Evolutionary conservation across 371 early-diverging fungal species (phyloP).

Genomic region (Rhizopus microsporus): DNA sequence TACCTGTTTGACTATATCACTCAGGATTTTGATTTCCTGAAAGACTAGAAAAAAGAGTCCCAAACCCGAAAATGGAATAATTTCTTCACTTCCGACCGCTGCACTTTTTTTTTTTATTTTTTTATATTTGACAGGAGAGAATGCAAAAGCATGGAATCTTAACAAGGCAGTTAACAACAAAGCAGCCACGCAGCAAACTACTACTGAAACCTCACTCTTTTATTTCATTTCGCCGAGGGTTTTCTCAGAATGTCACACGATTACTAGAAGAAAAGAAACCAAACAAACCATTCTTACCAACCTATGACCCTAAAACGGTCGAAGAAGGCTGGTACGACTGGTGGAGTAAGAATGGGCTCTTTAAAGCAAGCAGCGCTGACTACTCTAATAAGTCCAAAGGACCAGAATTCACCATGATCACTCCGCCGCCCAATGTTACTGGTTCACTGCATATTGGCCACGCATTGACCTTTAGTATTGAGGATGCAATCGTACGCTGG

Average conservation of each 20-base stretch:
- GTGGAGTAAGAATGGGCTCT: constrained; percentile 65
- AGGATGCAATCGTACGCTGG: constrained; percentile 88
- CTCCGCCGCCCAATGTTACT: constrained; percentile 98
- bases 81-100: too few relatives aligned
- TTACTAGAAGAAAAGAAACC: constrained; percentile 18
- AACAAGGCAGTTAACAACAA: too few relatives aligned
- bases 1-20: too few relatives aligned
- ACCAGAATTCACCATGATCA: constrained; percentile 68
- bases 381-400: background rate
- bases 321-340: constrained; percentile 75
- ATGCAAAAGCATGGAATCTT: too few relatives aligned
- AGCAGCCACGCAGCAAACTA: background rate
- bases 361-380: constrained; percentile 27
- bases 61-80: too few relatives aligned
- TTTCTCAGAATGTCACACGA: background rate
- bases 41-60: too few relatives aligned
- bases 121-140: too few relatives aligned
- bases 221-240: background rate
- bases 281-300: constrained; percentile 25
- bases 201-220: background rate
- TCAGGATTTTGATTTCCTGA: too few relatives aligned
- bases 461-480: constrained; percentile 88
- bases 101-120: too few relatives aligned
- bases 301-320: constrained; percentile 45
- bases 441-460: constrained; percentile 97